Conservation (phyloP, 345 rosid species). For the Anacardium occidentale region DNA sequence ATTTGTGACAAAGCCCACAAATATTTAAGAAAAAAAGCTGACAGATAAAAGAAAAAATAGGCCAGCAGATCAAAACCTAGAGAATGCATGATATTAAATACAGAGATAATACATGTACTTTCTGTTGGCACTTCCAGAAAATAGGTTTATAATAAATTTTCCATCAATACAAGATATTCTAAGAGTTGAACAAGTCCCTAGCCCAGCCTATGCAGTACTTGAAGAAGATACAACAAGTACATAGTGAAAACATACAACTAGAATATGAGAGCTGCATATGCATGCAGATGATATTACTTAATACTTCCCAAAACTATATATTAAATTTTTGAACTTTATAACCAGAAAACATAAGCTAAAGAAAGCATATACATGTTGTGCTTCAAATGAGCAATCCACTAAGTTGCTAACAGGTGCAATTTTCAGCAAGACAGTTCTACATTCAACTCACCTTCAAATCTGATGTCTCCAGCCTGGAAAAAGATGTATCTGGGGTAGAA, state of each 20-base stretch:
- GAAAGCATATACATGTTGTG: not conserved
- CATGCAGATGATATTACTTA: slow-evolving; percentile 1
- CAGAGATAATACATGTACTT: not conserved
- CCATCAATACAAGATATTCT: not conserved
- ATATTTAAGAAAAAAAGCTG: not conserved
- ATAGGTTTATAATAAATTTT: not conserved
- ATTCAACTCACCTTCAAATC: slow-evolving; percentile 72
- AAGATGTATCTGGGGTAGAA: slow-evolving; percentile 66
- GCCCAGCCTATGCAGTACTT: not conserved
- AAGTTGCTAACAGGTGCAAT: slow-evolving; percentile 7
- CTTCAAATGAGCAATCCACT: not conserved
- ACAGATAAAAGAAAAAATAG: not conserved
- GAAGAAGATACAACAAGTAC: not conserved
- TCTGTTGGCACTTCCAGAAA: not conserved
- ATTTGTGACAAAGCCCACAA: not conserved
- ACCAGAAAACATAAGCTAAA: slow-evolving; percentile 1
- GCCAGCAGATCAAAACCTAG: not conserved
- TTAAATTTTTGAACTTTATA: not conserved
- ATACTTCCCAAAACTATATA: not conserved
- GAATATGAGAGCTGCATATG: not conserved
- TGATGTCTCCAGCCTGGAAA: slow-evolving; percentile 69
- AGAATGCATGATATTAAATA: not conserved
- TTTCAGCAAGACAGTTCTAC: slow-evolving; percentile 5
- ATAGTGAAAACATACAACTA: not conserved
- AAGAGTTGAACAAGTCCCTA: not conserved